Percentiles rank a stretch among this genome's conserved stretches.
phyloP scores from a whole-genome alignment of 78 protist genomes.

The Polysphondylium violaceum region DNA sequence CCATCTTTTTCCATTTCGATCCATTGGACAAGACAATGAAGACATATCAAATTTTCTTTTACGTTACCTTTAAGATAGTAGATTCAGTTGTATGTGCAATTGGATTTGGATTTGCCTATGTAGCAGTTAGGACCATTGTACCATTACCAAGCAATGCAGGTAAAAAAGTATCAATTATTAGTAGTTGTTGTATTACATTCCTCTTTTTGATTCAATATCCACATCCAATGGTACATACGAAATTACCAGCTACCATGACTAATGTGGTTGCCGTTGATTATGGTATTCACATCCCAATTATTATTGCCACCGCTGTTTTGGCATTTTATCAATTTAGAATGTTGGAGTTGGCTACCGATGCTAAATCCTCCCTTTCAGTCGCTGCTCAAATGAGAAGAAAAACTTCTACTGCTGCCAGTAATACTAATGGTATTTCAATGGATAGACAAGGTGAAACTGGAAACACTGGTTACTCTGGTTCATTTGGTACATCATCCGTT shows the following conservation, averaged over 20 bases:
- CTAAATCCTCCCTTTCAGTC: constrained; percentile 44
- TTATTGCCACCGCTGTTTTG: constrained; percentile 54
- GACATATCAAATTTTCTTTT: constrained; percentile 37
- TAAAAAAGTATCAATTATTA: constrained; percentile 49
- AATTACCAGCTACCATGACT: constrained; percentile 10
- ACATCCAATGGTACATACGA: constrained; percentile 52
- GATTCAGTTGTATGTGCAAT: constrained; percentile 8
- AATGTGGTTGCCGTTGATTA: constrained; percentile 38
- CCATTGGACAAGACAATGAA: background rate
- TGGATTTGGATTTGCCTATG: constrained; percentile 47
- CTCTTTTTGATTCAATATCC: constrained; percentile 46
- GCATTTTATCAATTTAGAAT: constrained; percentile 73
- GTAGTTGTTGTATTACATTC: constrained; percentile 41
- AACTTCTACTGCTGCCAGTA: background rate
- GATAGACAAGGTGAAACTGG: background rate
- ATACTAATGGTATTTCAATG: background rate
- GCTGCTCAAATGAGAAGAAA: constrained; percentile 54
- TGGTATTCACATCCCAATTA: constrained; percentile 67
- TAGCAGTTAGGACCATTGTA: constrained; percentile 12
- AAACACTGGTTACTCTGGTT: background rate
- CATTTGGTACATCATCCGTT: background rate
- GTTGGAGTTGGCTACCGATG: constrained; percentile 77
- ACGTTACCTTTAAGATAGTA: constrained; percentile 51
- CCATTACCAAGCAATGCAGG: constrained; percentile 45
- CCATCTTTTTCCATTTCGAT: constrained; percentile 6